Evolutionary conservation across 495 filamentous ascomycete species (phyloP).

Genomic region (Hypoxylon lenormandii): DNA sequence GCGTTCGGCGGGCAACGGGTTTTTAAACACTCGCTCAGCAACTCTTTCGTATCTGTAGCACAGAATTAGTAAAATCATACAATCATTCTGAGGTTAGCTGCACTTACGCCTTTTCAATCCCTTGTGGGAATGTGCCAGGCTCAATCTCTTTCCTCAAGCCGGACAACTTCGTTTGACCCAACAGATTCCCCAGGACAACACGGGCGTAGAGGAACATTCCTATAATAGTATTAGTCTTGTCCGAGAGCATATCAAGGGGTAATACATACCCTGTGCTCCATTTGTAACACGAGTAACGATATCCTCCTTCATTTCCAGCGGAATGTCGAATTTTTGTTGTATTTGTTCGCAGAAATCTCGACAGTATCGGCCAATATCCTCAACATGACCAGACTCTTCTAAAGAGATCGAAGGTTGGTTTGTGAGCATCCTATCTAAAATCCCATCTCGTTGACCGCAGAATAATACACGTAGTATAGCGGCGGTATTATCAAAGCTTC

Average conservation of each 20-base stretch:
- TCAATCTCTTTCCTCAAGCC: not conserved
- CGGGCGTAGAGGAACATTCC: conserved; percentile 30
- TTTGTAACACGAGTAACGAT: conserved; percentile 5
- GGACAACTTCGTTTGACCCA: not conserved
- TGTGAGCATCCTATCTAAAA: conserved; percentile 14
- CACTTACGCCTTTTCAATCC: conserved; percentile 8
- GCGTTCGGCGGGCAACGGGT: not conserved
- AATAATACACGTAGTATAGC: conserved; percentile 15
- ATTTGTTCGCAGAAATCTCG: not conserved
- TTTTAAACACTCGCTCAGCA: conserved; percentile 10
- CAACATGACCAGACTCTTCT: conserved; percentile 1
- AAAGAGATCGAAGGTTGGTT: conserved; percentile 4
- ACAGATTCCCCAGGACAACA: conserved; percentile 21
- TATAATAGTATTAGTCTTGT: not conserved
- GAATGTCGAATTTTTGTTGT: conserved; percentile 14
- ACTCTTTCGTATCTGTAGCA: conserved; percentile 24
- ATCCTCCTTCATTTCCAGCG: not conserved
- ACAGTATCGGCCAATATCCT: conserved; percentile 20
- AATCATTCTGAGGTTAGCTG: not conserved
- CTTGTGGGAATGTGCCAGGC: conserved; percentile 6
- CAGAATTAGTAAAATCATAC: not conserved
- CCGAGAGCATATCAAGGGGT: not conserved
- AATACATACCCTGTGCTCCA: conserved; percentile 16
- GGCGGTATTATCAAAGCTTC: not conserved
- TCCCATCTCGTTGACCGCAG: conserved; percentile 26